Base-by-base conservation (phyloP, 2,329 filamentous ascomycete species). In the Sporothrix mexicana region DNA sequence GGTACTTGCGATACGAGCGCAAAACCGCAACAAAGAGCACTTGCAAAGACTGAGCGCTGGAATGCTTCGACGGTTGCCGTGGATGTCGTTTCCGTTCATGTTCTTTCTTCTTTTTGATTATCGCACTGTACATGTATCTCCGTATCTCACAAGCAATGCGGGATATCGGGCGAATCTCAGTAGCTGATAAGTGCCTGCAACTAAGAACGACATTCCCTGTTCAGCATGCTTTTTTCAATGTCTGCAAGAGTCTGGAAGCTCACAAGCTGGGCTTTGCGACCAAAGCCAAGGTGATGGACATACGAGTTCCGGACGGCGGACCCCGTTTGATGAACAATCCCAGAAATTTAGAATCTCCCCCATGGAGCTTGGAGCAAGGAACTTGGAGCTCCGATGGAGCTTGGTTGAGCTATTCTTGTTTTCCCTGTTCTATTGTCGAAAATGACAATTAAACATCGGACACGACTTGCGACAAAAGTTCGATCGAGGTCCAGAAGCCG, bases 61-160 rank as follows among this genome's bases (percentile, higher is more conserved):
- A 67, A 67, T 67, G 64, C 45, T 67, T 51, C 62, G 62, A 25
- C 49, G 20, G 45, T 67, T 67, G 64, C 64, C 15, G 7, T 67
- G 45, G 23, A 47, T 0, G 61, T 66, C 45, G 23, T 67, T 51
- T 17, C 49, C 20, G 10, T 55, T 55, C n/a, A 4, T n/a, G n/a
- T n/a, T n/a, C n/a, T n/a, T n/a, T n/a, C n/a, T n/a, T n/a, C n/a
- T n/a, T n/a, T n/a, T n/a, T n/a, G n/a, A n/a, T 15, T 17, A 15
- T 15, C n/a, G 47, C 47, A 55, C 4, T 23, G 9, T 55, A n/a
- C n/a, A n/a, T n/a, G n/a, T n/a, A n/a, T n/a, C n/a, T n/a, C n/a
- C n/a, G n/a, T n/a, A 9, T 25, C 51, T 25, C 51, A 25, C 55
- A 8, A 8, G 59, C 23, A 23, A 20, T 64, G 59, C 36, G 36